A percentile compares a stretch with the other conserved stretches of the same genome.
Conservation (phyloP, 2,329 filamentous ascomycete genomes). For the Diaporthe amygdali region DNA sequence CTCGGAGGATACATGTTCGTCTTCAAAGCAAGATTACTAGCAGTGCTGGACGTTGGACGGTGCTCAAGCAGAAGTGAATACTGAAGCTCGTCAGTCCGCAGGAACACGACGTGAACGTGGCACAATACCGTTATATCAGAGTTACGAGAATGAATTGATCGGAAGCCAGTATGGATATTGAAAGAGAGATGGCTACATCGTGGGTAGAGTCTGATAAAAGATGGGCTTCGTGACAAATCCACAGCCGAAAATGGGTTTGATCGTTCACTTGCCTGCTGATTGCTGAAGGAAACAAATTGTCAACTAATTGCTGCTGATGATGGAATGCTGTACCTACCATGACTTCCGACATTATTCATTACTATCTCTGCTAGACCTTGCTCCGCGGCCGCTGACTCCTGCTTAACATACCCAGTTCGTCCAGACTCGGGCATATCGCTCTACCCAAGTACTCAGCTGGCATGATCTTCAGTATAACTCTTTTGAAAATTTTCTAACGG, state of each 20-base stretch:
- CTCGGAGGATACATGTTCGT: neutral
- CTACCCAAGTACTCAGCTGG: too few relatives aligned
- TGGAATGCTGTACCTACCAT: too few relatives aligned
- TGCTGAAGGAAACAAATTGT: neutral
- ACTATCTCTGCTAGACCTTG: too few relatives aligned
- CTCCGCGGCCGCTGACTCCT: too few relatives aligned
- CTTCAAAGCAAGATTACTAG: neutral
- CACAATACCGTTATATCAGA: neutral
- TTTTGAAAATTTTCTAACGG: too few relatives aligned
- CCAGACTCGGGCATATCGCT: too few relatives aligned
- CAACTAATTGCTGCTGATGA: too few relatives aligned
- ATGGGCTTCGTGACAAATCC: neutral
- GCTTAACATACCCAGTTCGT: too few relatives aligned
- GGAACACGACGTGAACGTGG: too few relatives aligned
- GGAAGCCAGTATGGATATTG: too few relatives aligned
- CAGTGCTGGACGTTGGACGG: neutral
- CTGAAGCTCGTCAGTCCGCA: neutral
- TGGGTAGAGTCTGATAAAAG: neutral
- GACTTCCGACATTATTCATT: too few relatives aligned
- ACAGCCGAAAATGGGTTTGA: neutral
- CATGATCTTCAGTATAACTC: too few relatives aligned
- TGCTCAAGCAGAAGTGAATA: neutral
- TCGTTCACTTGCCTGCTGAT: neutral
- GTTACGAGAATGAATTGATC: neutral
- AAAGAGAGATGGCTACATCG: neutral